A percentile compares a stretch with the other conserved stretches of the same genome.
Evolutionary conservation across 75 land plant species (phyloP).

Genomic region (Gnetum montanum): DNA sequence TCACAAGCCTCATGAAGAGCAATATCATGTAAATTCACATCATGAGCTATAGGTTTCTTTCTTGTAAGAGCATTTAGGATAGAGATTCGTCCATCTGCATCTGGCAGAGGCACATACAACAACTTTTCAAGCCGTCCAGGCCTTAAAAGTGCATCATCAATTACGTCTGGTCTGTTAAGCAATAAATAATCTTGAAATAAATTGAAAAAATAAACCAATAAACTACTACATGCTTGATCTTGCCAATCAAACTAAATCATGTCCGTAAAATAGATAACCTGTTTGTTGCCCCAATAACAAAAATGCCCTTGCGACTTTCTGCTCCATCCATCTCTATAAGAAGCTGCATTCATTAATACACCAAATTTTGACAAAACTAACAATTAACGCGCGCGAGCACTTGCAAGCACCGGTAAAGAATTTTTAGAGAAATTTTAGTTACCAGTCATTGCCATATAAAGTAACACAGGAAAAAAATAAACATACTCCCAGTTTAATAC

Average conservation of each 20-base stretch:
- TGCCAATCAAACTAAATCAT: neutral
- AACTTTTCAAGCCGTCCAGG: slow-evolving; percentile 90
- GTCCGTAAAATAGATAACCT: slow-evolving; percentile 21
- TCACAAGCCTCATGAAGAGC: slow-evolving; percentile 47
- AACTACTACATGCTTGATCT: neutral
- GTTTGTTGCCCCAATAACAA: slow-evolving; percentile 90
- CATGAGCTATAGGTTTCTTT: slow-evolving; percentile 50
- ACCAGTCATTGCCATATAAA: neutral
- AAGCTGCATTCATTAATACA: slow-evolving; percentile 40
- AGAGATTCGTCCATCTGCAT: slow-evolving; percentile 54
- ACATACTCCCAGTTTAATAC: too few relatives aligned
- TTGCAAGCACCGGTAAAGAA: too few relatives aligned
- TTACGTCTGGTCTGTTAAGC: slow-evolving; percentile 75
- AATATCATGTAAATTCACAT: slow-evolving; percentile 59
- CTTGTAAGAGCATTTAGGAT: slow-evolving; percentile 64
- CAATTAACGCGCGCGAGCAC: too few relatives aligned
- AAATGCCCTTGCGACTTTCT: slow-evolving; percentile 68
- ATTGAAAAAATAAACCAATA: neutral
- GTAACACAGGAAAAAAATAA: too few relatives aligned
- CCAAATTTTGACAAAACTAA: too few relatives aligned
- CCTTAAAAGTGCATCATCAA: slow-evolving; percentile 74
- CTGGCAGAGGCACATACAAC: slow-evolving; percentile 79
- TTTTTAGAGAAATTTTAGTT: neutral
- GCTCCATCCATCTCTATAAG: slow-evolving; percentile 94
- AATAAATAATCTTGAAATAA: neutral